Percentiles rank a stretch among this genome's conserved stretches.
Evolutionary conservation across 139 green algal species (phyloP).

Genomic region (Closterium sp.): DNA sequence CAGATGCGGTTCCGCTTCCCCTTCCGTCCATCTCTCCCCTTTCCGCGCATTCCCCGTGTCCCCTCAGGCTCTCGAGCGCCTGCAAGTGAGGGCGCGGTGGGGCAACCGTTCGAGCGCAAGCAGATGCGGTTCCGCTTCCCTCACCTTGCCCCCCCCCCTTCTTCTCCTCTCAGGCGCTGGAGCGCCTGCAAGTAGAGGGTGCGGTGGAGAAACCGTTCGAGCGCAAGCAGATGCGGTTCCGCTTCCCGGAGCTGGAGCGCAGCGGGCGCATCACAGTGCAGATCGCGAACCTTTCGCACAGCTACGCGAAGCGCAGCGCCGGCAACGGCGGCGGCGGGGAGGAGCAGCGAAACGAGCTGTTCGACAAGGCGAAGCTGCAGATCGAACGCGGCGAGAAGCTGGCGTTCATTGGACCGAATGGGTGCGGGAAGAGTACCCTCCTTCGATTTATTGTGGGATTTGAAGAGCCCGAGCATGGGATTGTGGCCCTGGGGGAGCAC

Average conservation of each 20-base stretch:
- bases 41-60: too few relatives aligned
- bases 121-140: too few relatives aligned
- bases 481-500: constrained; percentile 41
- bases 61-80: background rate
- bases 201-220: constrained; percentile 64
- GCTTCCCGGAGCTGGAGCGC: constrained; percentile 45
- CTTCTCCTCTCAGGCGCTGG: constrained; percentile 56
- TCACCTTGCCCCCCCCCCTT: too few relatives aligned
- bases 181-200: constrained; percentile 67
- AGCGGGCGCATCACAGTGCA: constrained; percentile 40
- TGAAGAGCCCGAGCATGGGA: constrained; percentile 69
- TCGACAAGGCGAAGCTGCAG: constrained; percentile 68
- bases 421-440: constrained; percentile 92
- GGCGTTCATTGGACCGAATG: constrained; percentile 94
- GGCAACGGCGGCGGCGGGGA: too few relatives aligned
- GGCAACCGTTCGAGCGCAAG: too few relatives aligned
- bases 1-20: constrained; percentile 48
- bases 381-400: constrained; percentile 92
- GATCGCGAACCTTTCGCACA: constrained; percentile 70
- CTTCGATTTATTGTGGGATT: constrained; percentile 89
- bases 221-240: constrained; percentile 67
- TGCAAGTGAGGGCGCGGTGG: background rate
- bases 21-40: constrained; percentile 65
- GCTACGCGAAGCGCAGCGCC: constrained; percentile 67
- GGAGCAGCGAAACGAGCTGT: constrained; percentile 37